Percentiles rank a stretch among this genome's conserved stretches.
Evolutionary conservation across 2,329 filamentous ascomycete genomes (phyloP).

Genomic region (Diaporthe ampelina): DNA sequence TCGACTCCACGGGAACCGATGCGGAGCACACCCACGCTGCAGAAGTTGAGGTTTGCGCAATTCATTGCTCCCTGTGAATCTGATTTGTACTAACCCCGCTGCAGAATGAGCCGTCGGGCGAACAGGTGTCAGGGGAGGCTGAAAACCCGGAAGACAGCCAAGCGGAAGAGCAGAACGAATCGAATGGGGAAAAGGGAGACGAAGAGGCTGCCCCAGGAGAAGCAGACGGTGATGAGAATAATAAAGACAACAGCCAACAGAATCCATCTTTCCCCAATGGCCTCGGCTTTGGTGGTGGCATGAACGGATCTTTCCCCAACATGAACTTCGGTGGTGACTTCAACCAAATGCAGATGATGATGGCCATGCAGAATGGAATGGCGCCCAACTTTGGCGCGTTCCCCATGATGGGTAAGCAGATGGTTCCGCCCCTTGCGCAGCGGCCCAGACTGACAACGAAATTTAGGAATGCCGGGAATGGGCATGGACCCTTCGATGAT

Average conservation of each 20-base stretch:
- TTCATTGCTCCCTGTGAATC: too few relatives aligned
- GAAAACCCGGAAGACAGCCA: conserved; percentile 40
- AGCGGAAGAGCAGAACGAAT: conserved; percentile 31
- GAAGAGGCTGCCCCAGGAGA: conserved; percentile 47
- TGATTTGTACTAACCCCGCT: conserved; percentile 11
- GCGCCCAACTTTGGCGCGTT: conserved; percentile 69
- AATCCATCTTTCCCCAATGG: conserved; percentile 47
- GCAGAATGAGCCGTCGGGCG: conserved; percentile 23
- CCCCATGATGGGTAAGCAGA: conserved; percentile 87
- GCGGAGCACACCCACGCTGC: conserved; percentile 33
- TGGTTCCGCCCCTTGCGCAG: neutral
- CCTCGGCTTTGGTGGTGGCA: conserved; percentile 53
- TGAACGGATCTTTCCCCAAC: conserved; percentile 66
- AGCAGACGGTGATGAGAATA: conserved; percentile 50
- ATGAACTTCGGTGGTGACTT: conserved; percentile 77
- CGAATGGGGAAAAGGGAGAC: conserved; percentile 38
- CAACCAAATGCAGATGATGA: conserved; percentile 82
- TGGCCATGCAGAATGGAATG: conserved; percentile 81
- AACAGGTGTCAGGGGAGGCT: conserved; percentile 32
- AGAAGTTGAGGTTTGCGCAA: conserved; percentile 39
- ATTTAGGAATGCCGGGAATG: conserved; percentile 82
- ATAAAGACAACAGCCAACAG: conserved; percentile 49
- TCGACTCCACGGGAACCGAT: conserved; percentile 10
- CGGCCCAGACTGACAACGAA: conserved; percentile 47
- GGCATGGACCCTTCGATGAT: conserved; percentile 85